A percentile compares a stretch with the other conserved stretches of the same genome.
These are phyloP conservation scores for Penicillium occitanis DNA, from an alignment of 2,329 filamentous ascomycete species.

Conservation along the genomic window DNA sequence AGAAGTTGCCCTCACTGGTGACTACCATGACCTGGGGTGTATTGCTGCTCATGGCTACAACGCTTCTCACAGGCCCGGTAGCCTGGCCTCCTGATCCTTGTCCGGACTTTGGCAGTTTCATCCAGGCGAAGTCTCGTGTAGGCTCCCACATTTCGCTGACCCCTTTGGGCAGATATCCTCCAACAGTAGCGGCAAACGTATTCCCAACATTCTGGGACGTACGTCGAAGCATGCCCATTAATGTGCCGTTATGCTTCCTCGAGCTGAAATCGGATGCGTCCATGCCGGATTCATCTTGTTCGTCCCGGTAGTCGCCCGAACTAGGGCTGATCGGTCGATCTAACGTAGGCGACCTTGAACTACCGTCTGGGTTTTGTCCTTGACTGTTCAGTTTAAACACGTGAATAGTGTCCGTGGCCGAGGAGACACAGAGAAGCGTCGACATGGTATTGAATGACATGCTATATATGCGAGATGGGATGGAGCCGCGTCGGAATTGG, in stretches of 20 bases:
- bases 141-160: slow-evolving; percentile 99
- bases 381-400: slow-evolving; percentile 75
- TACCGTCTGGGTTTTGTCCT: slow-evolving; percentile 32
- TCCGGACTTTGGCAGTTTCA: slow-evolving; percentile 74
- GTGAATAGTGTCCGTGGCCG: slow-evolving; percentile 92
- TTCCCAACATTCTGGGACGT: slow-evolving; percentile 93
- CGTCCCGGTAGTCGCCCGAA: slow-evolving; percentile 34
- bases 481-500: slow-evolving; percentile 92
- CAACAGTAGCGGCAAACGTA: slow-evolving; percentile 82
- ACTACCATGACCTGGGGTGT: slow-evolving; percentile 97
- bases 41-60: slow-evolving; percentile 96
- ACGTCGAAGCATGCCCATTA: slow-evolving; percentile 87
- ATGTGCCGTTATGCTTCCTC: slow-evolving; percentile 66
- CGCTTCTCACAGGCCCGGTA: slow-evolving; percentile 69
- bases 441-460: slow-evolving; percentile 98
- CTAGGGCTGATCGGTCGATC: slow-evolving; percentile 31
- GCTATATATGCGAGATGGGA: slow-evolving; percentile 93
- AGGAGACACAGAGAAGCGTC: slow-evolving; percentile 90
- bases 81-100: slow-evolving; percentile 38
- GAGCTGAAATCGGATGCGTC: slow-evolving; percentile 36
- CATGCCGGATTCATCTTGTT: slow-evolving; percentile 29
- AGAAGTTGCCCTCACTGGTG: slow-evolving; percentile 92
- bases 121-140: slow-evolving; percentile 89
- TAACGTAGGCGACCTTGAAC: slow-evolving; percentile 29
- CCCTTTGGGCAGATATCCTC: slow-evolving; percentile 86